Base-by-base conservation (phyloP, 306 rosid genomes). In the Bauhinia variegata region DNA sequence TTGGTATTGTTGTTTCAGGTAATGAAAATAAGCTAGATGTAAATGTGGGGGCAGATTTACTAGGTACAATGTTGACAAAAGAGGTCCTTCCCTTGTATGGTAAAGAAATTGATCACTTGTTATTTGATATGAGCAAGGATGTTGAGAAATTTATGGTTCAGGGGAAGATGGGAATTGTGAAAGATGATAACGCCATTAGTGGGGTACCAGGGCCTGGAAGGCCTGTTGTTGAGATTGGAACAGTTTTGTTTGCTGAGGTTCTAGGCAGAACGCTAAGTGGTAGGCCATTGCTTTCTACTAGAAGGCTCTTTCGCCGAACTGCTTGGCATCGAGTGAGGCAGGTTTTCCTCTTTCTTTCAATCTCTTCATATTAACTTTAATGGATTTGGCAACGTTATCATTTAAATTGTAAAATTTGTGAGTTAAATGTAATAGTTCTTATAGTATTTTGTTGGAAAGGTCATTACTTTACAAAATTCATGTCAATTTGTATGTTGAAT, bases 261-360 rank as follows among this genome's bases (percentile, higher is more conserved):
- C 78, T 93, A n/a, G 98, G 98, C 17, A 88, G 95, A 73, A 93
- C 95, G 4, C 88, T 93, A 18, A 88, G 98, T 69, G 98, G 96
- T 34, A 68, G 98, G 50, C 97, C 98, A 7, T 86, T 93, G 87
- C 88, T 93, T 63, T 89, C 98, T 6, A 88, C 97, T 17, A 79
- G 98, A 72, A 72, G 96, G 62, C 84, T 84, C 75, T 89, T 88
- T 73, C 93, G 98, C 17, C 72, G 86, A 52, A 77, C 79, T 43
- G 86, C 98, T 28, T 93, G 98, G 98, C 95, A 83, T 75, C 91
- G 97, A 81, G 88, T 93, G 88, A 89, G 93, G 96, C 98, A 93
- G 98, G 98, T 93, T 80, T 82, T 84, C 78, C 58, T 78, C 96
- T 80, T 55, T 75, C 89, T 79, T 82, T 66, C 60, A 47, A 19